Base-by-base conservation (phyloP, 495 filamentous ascomycete genomes). In the Acidiella bohemica region DNA sequence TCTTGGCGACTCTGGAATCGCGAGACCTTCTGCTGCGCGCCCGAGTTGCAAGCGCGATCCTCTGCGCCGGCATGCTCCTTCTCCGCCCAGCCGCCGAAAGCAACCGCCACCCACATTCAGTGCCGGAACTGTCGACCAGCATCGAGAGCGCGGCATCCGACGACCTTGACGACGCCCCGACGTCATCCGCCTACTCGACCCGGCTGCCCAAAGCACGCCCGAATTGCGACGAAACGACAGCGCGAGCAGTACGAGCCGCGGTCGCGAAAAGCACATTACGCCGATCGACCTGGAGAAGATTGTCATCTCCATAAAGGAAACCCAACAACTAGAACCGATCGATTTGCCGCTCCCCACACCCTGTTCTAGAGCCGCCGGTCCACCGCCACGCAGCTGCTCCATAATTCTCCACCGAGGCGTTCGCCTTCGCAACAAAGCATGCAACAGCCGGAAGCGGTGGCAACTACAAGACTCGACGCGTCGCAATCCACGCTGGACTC, bases 1-100 rank as follows among this genome's bases (percentile, higher is more conserved):
- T 88, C 80, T 52, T 99, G 90, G 90, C 70, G 90, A 43, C 65
- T 99, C 47, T 99, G 87, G 88, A 92, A 81, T 47, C 75, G 85
- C 36, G 92, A 96, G 57, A 93, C 86, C 7, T 90, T 99, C 49
- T 96, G 90, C 63, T 92, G 87, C 60, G 83, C 86, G 23, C 71
- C 70, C n/a, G 62, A 72, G 42, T 69, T 66, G 45, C 61, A 68
- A 32, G 38, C 59, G 32, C 43, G 53, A 21, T 63, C 65, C n/a
- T n/a, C n/a, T n/a, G n/a, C n/a, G 40, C 56, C 65, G 34, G 67
- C 66, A 19, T 64, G 62, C 45, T 59, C 68, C 27, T 72, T 55
- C 54, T 55, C 34, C 23, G 10, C 27, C n/a, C 32, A 47, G 40
- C 34, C 57, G 61, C 31, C 55, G 55, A 18, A 51, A 51, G 17